These are phyloP conservation scores for Podospora pseudoanserina DNA, from an alignment of 495 filamentous ascomycete species.

Conservation along the genomic window DNA sequence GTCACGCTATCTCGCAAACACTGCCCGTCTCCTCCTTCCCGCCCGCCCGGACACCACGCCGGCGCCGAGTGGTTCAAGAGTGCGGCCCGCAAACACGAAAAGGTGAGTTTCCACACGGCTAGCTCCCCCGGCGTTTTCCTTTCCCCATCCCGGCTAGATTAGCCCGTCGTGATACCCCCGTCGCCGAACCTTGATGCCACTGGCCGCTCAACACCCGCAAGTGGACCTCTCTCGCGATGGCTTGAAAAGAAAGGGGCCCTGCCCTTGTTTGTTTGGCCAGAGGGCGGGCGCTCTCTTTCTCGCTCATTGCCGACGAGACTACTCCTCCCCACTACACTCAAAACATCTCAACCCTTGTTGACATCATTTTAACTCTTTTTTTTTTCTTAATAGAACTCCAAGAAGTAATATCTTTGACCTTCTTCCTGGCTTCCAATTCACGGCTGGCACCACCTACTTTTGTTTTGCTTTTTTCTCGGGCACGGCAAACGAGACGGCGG, in stretches of 20 bases:
- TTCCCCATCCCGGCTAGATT: neutral
- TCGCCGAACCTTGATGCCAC: neutral
- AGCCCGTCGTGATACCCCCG: neutral
- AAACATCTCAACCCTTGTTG: neutral
- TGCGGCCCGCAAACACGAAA: neutral
- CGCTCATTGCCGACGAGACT: neutral
- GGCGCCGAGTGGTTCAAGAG: neutral
- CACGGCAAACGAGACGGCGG: too few relatives aligned
- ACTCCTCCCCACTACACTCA: neutral
- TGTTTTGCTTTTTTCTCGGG: too few relatives aligned
- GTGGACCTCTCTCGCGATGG: neutral
- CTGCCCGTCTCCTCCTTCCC: neutral
- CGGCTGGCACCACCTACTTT: too few relatives aligned
- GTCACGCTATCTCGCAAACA: neutral
- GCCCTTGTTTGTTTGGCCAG: neutral
- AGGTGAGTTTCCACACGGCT: neutral
- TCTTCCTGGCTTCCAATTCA: neutral
- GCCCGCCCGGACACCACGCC: neutral
- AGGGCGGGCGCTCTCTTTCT: neutral
- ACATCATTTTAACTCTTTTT: neutral
- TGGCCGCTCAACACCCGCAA: neutral
- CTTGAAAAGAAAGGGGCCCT: neutral
- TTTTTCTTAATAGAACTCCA: neutral
- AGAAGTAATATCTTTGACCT: too few relatives aligned
- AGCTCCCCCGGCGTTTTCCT: neutral